phyloP scores from a whole-genome alignment of 1,284 basidiomycete genomes.

The Ustilago nuda region DNA sequence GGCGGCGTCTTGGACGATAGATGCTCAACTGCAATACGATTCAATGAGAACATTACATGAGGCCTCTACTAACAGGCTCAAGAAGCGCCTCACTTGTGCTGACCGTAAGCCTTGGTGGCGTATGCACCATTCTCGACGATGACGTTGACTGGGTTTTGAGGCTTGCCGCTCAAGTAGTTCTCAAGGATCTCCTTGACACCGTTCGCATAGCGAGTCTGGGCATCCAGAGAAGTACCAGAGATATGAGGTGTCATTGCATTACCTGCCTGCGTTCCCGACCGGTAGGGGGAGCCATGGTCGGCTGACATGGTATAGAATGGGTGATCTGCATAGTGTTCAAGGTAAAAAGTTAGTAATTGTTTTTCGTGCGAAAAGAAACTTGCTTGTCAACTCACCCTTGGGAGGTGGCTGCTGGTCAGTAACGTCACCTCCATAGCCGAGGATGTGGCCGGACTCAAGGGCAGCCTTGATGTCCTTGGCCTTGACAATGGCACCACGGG shows the following conservation, averaged over 20 bases:
- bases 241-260: constrained; percentile 69
- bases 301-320: constrained; percentile 75
- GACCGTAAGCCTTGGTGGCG: constrained; percentile 67
- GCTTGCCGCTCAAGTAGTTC: constrained; percentile 76
- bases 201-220: constrained; percentile 85
- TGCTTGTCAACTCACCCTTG: constrained; percentile 58
- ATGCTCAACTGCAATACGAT: constrained; percentile 1
- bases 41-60: neutral
- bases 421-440: constrained; percentile 74
- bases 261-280: constrained; percentile 78
- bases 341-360: neutral
- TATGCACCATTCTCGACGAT: constrained; percentile 73
- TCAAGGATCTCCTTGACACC: constrained; percentile 84
- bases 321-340: constrained; percentile 71
- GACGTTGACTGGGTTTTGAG: constrained; percentile 82
- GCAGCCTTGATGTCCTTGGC: constrained; percentile 83
- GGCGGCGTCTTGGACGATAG: neutral
- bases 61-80: neutral
- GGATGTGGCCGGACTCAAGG: constrained; percentile 80
- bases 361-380: neutral
- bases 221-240: constrained; percentile 82
- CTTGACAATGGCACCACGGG: constrained; percentile 91
- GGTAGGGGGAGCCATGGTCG: constrained; percentile 66
- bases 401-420: constrained; percentile 72
- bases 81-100: constrained; percentile 36